Conservation (phyloP, 2,329 filamentous ascomycete species). For the Pseudogymnoascus sp. region DNA sequence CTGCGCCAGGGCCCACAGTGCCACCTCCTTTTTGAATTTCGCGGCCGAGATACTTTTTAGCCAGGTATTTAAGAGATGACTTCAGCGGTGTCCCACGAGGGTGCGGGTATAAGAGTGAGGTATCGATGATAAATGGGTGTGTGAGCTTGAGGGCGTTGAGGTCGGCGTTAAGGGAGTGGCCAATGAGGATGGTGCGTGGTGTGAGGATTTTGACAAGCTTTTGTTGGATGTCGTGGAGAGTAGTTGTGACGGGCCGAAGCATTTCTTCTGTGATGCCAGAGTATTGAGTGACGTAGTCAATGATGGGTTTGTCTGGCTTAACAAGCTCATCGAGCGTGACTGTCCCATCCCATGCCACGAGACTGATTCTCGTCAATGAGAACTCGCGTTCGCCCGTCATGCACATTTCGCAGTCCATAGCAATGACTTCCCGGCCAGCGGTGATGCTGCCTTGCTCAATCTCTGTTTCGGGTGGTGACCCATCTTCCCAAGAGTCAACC, state of each 20-base stretch:
- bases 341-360: slow-evolving; percentile 78
- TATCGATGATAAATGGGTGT: slow-evolving; percentile 92
- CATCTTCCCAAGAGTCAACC: slow-evolving; percentile 60
- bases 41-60: slow-evolving; percentile 74
- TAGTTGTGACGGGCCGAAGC: slow-evolving; percentile 77
- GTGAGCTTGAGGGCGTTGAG: slow-evolving; percentile 76
- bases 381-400: slow-evolving; percentile 72
- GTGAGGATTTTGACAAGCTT: slow-evolving; percentile 66
- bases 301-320: slow-evolving; percentile 80
- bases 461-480: slow-evolving; percentile 57
- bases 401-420: slow-evolving; percentile 97
- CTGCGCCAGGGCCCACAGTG: slow-evolving; percentile 40
- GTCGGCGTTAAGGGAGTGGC: slow-evolving; percentile 77
- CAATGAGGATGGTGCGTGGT: slow-evolving; percentile 65
- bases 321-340: slow-evolving; percentile 84
- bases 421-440: slow-evolving; percentile 68
- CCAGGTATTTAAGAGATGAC: slow-evolving; percentile 81
- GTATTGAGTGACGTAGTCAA: slow-evolving; percentile 80
- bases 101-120: slow-evolving; percentile 82
- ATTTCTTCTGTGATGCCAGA: slow-evolving; percentile 88
- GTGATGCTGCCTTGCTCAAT: slow-evolving; percentile 78
- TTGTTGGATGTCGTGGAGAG: slow-evolving; percentile 71
- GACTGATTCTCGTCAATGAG: slow-evolving; percentile 80
- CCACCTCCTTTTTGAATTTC: slow-evolving; percentile 79
- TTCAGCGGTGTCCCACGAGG: slow-evolving; percentile 83